Percentiles rank a stretch among this genome's conserved stretches.
Evolutionary conservation across 352 stramenopile genomes (phyloP).

Genomic region (Phytopythium delawarense): DNA sequence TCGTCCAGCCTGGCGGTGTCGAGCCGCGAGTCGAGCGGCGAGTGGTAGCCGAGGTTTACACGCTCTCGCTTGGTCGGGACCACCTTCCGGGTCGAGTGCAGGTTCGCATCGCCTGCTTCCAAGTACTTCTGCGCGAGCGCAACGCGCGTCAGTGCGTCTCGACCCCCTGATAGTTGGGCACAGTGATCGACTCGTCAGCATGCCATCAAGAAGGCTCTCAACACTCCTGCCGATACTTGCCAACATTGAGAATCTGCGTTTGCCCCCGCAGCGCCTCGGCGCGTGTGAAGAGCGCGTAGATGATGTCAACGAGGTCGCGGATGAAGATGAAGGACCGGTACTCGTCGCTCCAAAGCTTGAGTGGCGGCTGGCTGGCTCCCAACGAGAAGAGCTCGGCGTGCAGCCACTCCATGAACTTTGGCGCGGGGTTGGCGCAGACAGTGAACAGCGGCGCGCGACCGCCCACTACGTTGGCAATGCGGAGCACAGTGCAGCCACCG

Average conservation of each 20-base stretch:
- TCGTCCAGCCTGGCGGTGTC: constrained; percentile 22
- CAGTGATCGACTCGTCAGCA: not conserved
- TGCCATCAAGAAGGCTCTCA: not conserved
- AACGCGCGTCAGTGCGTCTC: constrained; percentile 43
- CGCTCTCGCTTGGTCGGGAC: constrained; percentile 16
- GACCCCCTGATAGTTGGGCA: constrained; percentile 22
- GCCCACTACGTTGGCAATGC: constrained; percentile 64
- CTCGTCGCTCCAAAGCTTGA: constrained; percentile 61
- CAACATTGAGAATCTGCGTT: constrained; percentile 41
- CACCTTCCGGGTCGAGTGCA: constrained; percentile 16
- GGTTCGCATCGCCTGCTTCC: constrained; percentile 7
- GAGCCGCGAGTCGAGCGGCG: constrained; percentile 41
- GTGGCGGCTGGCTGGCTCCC: constrained; percentile 2
- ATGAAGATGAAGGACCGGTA: constrained; percentile 60
- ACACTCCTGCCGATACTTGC: constrained; percentile 14
- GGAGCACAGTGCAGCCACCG: constrained; percentile 20
- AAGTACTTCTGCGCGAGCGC: constrained; percentile 34
- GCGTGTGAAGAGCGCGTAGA: constrained; percentile 26
- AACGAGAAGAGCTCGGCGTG: constrained; percentile 31
- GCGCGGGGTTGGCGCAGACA: constrained; percentile 3
- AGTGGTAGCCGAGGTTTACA: constrained; percentile 41
- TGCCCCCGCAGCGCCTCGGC: not conserved
- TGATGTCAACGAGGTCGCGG: constrained; percentile 34
- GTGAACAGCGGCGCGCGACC: constrained; percentile 33
- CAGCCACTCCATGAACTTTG: constrained; percentile 73